Evolutionary conservation across 139 green algal genomes (phyloP).

Genomic region (Chlamydomonas schloesseri): DNA sequence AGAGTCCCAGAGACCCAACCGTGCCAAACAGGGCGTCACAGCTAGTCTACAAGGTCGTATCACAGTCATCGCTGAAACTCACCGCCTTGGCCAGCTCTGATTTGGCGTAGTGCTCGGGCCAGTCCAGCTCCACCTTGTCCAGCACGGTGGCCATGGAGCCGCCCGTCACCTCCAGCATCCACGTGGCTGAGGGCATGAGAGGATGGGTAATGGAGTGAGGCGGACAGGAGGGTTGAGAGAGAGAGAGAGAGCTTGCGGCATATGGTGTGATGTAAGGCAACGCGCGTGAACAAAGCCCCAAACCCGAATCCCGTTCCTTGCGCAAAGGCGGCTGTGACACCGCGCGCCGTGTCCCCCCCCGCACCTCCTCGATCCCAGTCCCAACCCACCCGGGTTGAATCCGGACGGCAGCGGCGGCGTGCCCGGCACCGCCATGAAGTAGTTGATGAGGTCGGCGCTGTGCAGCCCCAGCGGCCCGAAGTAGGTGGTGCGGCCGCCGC

Average conservation of each 20-base stretch:
- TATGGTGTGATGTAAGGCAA: too few relatives aligned
- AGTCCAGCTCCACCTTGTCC: slow-evolving; percentile 46
- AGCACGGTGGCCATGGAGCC: slow-evolving; percentile 50
- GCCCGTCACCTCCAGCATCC: slow-evolving; percentile 83
- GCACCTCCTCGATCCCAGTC: too few relatives aligned
- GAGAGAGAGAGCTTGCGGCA: too few relatives aligned
- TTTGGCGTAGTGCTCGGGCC: slow-evolving; percentile 7
- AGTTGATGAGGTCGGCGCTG: slow-evolving; percentile 75
- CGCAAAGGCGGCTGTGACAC: too few relatives aligned
- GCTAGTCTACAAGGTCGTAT: too few relatives aligned
- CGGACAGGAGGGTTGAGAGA: too few relatives aligned
- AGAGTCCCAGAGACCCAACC: too few relatives aligned
- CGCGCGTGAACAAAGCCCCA: too few relatives aligned
- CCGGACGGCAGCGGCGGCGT: slow-evolving; percentile 21
- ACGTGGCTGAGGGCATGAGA: slow-evolving; percentile 65
- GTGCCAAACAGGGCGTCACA: too few relatives aligned
- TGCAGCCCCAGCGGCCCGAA: slow-evolving; percentile 85
- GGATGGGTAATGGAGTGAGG: neutral
- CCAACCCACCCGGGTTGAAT: slow-evolving; percentile 74
- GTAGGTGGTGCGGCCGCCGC: slow-evolving; percentile 74
- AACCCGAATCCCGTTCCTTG: too few relatives aligned
- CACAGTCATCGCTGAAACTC: too few relatives aligned
- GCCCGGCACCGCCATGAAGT: slow-evolving; percentile 55
- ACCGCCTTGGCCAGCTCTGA: neutral
- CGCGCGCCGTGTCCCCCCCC: too few relatives aligned